Evolutionary conservation across 2,329 filamentous ascomycete species (phyloP).

Genomic region (Hymenoscyphus scutula): DNA sequence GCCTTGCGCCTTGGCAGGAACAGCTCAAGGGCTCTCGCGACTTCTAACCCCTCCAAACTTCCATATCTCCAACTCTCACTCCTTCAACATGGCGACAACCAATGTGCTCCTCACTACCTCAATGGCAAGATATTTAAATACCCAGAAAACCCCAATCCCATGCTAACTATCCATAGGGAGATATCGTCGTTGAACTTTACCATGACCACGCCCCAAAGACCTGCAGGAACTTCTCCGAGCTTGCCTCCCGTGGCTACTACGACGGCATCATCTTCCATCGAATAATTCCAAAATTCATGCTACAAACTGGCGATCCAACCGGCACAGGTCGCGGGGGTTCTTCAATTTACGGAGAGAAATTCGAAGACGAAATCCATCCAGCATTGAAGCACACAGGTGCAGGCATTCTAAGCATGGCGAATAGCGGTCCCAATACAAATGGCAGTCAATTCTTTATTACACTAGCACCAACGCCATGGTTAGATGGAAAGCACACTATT

Average conservation of each 20-base stretch:
- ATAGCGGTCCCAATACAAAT: slow-evolving; percentile 89
- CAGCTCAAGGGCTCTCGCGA: neutral
- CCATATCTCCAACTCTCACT: neutral
- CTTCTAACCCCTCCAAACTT: neutral
- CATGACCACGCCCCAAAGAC: slow-evolving; percentile 82
- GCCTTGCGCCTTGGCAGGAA: slow-evolving; percentile 2
- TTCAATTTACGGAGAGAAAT: slow-evolving; percentile 90
- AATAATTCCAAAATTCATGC: slow-evolving; percentile 94
- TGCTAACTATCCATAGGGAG: slow-evolving; percentile 55
- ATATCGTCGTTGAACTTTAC: slow-evolving; percentile 87
- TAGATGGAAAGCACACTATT: slow-evolving; percentile 96
- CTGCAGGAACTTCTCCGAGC: slow-evolving; percentile 82
- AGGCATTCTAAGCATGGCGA: slow-evolving; percentile 94
- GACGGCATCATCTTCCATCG: slow-evolving; percentile 84
- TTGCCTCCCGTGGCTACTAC: slow-evolving; percentile 84
- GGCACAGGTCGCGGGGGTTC: slow-evolving; percentile 86
- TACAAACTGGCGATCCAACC: slow-evolving; percentile 91
- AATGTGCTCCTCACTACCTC: slow-evolving; percentile 80
- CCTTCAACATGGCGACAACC: slow-evolving; percentile 66
- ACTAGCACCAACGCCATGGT: slow-evolving; percentile 88
- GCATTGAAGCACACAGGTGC: slow-evolving; percentile 87
- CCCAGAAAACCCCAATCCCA: neutral
- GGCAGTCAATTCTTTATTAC: slow-evolving; percentile 97
- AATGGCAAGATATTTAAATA: slow-evolving; percentile 51
- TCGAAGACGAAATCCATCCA: slow-evolving; percentile 83